A percentile compares a stretch with the other conserved stretches of the same genome.
These are phyloP conservation scores for Scopulariopsis brevicaulis DNA, from an alignment of 2,329 filamentous ascomycete genomes.

Conservation along the genomic window DNA sequence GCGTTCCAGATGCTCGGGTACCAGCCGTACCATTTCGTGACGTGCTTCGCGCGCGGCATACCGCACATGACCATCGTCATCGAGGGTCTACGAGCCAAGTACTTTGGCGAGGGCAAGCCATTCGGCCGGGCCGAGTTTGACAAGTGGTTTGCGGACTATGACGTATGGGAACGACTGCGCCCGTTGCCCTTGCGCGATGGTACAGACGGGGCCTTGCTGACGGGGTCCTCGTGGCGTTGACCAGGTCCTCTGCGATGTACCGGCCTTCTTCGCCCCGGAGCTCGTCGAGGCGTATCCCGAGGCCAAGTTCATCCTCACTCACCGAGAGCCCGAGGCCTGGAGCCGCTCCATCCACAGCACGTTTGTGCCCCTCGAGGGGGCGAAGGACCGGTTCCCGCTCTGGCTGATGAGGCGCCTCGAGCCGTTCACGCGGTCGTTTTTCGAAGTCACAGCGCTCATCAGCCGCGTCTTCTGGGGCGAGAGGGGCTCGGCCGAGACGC, in stretches of 20 bases:
- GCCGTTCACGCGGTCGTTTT: slow-evolving; percentile 4
- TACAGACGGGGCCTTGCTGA: too few species aligned
- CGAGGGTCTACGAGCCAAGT: slow-evolving; percentile 18
- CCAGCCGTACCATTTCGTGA: slow-evolving; percentile 22
- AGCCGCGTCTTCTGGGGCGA: not conserved
- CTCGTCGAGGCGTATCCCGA: slow-evolving; percentile 62
- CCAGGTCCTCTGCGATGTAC: slow-evolving; percentile 11
- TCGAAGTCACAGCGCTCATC: not conserved
- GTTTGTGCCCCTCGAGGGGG: slow-evolving; percentile 20
- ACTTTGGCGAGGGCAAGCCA: slow-evolving; percentile 14
- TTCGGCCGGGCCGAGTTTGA: slow-evolving; percentile 24
- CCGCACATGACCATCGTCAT: slow-evolving; percentile 14
- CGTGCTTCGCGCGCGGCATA: slow-evolving; percentile 13
- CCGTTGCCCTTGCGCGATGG: not conserved
- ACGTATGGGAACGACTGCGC: slow-evolving; percentile 15
- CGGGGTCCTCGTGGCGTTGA: not conserved
- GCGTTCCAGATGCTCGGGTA: slow-evolving; percentile 22
- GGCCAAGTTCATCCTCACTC: slow-evolving; percentile 59
- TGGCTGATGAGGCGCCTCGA: not conserved
- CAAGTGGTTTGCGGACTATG: slow-evolving; percentile 25
- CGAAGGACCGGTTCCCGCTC: not conserved
- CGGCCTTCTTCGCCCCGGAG: slow-evolving; percentile 56
- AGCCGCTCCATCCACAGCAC: slow-evolving; percentile 52
- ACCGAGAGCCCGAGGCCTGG: slow-evolving; percentile 55
- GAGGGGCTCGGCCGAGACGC: not conserved